Percentiles rank a stretch among this genome's conserved stretches.
phyloP scores from a whole-genome alignment of 768 basidiomycete genomes.

The Hericium rajendrae region DNA sequence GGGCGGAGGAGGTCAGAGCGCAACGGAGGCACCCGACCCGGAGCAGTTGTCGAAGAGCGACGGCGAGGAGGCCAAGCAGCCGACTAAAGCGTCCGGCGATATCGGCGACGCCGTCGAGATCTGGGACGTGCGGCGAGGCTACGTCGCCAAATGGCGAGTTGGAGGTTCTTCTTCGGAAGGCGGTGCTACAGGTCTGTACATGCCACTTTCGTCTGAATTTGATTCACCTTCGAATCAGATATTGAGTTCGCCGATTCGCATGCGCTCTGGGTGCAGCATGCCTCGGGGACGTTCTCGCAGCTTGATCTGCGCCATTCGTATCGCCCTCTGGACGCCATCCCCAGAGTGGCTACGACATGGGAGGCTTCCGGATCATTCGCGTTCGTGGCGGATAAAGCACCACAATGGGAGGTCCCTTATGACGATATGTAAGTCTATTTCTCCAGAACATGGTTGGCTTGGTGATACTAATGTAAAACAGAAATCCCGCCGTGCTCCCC shows the following conservation, averaged over 20 bases:
- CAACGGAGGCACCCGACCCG: background rate
- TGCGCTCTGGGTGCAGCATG: conserved; percentile 63
- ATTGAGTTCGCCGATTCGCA: conserved; percentile 62
- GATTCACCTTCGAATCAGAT: conserved; percentile 30
- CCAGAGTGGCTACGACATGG: conserved; percentile 59
- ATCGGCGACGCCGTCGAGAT: conserved; percentile 63
- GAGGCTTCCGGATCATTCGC: conserved; percentile 51
- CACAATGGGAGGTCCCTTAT: conserved; percentile 60
- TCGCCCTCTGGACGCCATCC: conserved; percentile 58
- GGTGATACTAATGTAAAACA: conserved; percentile 17
- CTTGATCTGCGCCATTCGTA: conserved; percentile 59
- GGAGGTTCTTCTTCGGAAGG: conserved; percentile 57
- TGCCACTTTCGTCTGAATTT: background rate
- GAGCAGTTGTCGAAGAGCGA: conserved; percentile 6
- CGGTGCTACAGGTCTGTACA: conserved; percentile 55
- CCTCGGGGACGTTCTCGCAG: conserved; percentile 71
- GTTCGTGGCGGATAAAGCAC: conserved; percentile 51
- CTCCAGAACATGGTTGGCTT: background rate
- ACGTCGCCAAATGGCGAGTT: conserved; percentile 78
- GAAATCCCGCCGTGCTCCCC: conserved; percentile 26
- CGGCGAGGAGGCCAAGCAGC: conserved; percentile 2
- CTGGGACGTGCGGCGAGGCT: conserved; percentile 77
- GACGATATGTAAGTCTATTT: conserved; percentile 59
- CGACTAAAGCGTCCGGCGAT: conserved; percentile 8
- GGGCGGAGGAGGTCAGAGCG: background rate